Conservation (phyloP, 1,284 basidiomycete species). For the Fistulina hepatica region DNA sequence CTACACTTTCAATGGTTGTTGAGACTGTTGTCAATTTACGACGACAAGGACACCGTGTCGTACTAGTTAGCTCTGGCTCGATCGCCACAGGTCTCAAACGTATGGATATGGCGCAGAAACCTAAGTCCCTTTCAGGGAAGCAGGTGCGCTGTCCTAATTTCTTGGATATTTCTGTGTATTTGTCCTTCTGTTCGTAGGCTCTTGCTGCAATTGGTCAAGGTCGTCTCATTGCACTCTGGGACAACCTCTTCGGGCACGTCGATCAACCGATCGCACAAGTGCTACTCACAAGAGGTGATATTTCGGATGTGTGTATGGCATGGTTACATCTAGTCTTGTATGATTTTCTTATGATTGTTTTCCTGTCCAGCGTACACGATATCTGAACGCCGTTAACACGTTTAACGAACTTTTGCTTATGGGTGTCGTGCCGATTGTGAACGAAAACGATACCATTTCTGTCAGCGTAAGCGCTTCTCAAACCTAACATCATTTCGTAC, state of each 20-base stretch:
- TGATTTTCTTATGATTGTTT: no score
- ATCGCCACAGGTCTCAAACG: constrained; percentile 91
- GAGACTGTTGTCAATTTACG: constrained; percentile 83
- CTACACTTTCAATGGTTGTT: constrained; percentile 84
- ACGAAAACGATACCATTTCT: constrained; percentile 94
- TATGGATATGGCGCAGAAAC: constrained; percentile 75
- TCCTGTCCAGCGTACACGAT: constrained; percentile 66
- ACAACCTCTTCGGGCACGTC: constrained; percentile 88
- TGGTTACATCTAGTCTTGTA: constrained; percentile 12
- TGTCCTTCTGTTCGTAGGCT: constrained; percentile 42
- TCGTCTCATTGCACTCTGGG: constrained; percentile 91
- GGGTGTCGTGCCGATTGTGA: constrained; percentile 91
- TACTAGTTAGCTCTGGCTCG: constrained; percentile 92
- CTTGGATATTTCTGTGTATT: not conserved
- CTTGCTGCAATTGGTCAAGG: constrained; percentile 96
- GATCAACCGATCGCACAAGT: constrained; percentile 96
- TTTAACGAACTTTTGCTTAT: constrained; percentile 80
- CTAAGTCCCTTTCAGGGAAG: constrained; percentile 82
- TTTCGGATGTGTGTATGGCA: constrained; percentile 75
- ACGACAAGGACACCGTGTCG: constrained; percentile 80
- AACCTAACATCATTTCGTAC: not conserved
- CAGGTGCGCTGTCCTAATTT: constrained; percentile 38
- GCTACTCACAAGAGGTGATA: constrained; percentile 87
- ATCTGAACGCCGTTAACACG: constrained; percentile 90
- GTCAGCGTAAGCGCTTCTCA: constrained; percentile 64